phyloP scores from a whole-genome alignment of 2,329 filamentous ascomycete species.

The Aspergillus novofumigatus region DNA sequence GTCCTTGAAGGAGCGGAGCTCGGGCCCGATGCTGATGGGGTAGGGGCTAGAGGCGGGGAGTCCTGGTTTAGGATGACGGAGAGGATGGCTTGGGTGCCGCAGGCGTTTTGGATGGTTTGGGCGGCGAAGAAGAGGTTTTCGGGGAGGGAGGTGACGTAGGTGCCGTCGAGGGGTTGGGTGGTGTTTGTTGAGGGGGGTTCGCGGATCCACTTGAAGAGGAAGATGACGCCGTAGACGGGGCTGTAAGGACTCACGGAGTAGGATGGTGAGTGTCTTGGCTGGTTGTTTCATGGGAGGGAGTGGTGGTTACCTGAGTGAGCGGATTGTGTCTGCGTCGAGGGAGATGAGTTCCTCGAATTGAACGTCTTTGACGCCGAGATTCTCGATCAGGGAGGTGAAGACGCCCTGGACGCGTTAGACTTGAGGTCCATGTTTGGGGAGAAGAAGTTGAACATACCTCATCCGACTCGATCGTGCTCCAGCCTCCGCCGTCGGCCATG shows the following conservation, averaged over 20 bases:
- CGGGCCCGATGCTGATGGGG: constrained; percentile 64
- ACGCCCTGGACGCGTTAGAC: constrained; percentile 61
- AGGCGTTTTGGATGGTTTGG: constrained; percentile 98
- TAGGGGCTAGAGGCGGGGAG: constrained; percentile 23
- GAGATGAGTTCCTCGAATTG: constrained; percentile 96
- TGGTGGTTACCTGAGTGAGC: constrained; percentile 37
- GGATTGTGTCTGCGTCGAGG: constrained; percentile 65
- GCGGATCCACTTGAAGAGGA: constrained; percentile 82
- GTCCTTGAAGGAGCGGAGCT: constrained; percentile 74
- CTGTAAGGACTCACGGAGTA: constrained; percentile 32
- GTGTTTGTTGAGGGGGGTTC: constrained; percentile 54
- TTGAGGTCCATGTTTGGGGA: constrained; percentile 4
- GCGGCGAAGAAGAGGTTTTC: constrained; percentile 87
- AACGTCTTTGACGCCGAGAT: constrained; percentile 84
- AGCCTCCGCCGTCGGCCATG: constrained; percentile 66
- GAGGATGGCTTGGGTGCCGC: constrained; percentile 90
- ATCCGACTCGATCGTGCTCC: constrained; percentile 98
- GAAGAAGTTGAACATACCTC: constrained; percentile 58
- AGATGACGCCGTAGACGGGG: constrained; percentile 91
- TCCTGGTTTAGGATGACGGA: constrained; percentile 85
- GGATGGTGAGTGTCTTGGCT: neutral
- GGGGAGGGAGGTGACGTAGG: constrained; percentile 70
- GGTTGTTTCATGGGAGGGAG: constrained; percentile 4
- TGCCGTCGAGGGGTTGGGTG: constrained; percentile 66
- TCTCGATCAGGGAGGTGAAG: constrained; percentile 93